Evolutionary conservation across 2,329 filamentous ascomycete genomes (phyloP), one percentile per base, ranked within the genome.

Genomic region (Aspergillus cejpii): DNA sequence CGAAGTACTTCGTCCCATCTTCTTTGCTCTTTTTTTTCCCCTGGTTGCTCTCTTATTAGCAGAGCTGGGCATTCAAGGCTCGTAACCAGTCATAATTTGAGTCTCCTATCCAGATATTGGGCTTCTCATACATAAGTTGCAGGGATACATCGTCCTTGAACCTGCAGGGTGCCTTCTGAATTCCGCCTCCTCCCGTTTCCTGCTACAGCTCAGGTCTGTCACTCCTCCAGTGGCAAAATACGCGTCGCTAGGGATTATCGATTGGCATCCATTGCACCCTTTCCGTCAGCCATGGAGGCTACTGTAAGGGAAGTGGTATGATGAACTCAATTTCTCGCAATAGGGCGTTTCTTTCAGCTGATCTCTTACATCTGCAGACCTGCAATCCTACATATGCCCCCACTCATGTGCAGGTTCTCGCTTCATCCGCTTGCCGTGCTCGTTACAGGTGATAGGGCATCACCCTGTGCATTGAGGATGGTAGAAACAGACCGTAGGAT

Each of bases 331-430:
- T 43, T 37, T 51, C 43, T 31, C 45, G 46, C 49, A 43, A 45
- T 39, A 47, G 58, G 55, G 54, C 57, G 54, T 60, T 59, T 53
- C 51, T 52, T 67, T 68, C 65, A 68, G 65, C 64, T 68, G 65
- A 68, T 66, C 64, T 62, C 50, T 59, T 54, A 60, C 53, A 51
- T 56, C 63, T 68, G 65, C 65, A 68, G 60, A 65, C 45, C 53
- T 55, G 56, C 61, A 58, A 61, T 65, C 56, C 60, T 58, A 61
- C 65, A 66, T 66, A 49, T 53, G 56, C 43, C 60, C 58, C 59
- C 59, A 55, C 60, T 60, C 56, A 60, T 58, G 57, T 66, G 62
- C 64, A 64, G 60, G 61, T 61, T 60, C 59, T 53, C 54, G 51
- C 48, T 45, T 57, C 54, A 50, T 49, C 53, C 41, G 52, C 52